Evolutionary conservation across 2,329 filamentous ascomycete genomes (phyloP).

Genomic region (Cadophora malorum): DNA sequence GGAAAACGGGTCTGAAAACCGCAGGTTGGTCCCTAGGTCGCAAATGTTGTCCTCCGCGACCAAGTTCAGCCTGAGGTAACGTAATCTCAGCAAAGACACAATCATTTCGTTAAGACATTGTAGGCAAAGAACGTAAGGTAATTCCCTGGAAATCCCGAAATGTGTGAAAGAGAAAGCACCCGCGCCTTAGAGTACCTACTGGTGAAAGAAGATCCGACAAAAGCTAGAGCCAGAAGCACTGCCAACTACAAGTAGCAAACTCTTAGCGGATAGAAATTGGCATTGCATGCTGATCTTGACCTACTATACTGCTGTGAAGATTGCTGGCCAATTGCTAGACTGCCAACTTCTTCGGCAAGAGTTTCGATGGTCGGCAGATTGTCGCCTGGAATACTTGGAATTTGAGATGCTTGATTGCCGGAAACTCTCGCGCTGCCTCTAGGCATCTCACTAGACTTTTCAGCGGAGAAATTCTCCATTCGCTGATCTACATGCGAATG

Average conservation of each 20-base stretch:
- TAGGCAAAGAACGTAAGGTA: too few relatives aligned
- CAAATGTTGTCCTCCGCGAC: not conserved
- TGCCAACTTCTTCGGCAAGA: conserved; percentile 11
- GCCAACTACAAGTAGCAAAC: not conserved
- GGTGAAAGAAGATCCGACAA: conserved; percentile 9
- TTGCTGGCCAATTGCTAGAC: conserved; percentile 2
- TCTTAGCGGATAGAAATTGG: not conserved
- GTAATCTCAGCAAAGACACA: too few relatives aligned
- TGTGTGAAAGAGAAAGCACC: too few relatives aligned
- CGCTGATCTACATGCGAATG: not conserved
- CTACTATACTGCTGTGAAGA: conserved; percentile 7
- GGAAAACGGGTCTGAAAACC: not conserved
- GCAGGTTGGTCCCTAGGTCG: not conserved
- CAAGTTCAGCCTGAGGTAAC: not conserved
- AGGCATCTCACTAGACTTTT: not conserved
- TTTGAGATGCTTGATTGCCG: not conserved
- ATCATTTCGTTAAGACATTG: too few relatives aligned
- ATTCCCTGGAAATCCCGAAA: too few relatives aligned
- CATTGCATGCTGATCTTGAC: not conserved
- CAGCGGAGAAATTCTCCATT: not conserved
- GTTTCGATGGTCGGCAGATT: not conserved
- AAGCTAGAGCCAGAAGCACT: conserved; percentile 7
- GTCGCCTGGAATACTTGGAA: not conserved
- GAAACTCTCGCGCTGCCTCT: not conserved
- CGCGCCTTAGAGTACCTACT: not conserved